These are phyloP conservation scores for Somion occarium DNA, from an alignment of 1,284 basidiomycete species.

Conservation along the genomic window DNA sequence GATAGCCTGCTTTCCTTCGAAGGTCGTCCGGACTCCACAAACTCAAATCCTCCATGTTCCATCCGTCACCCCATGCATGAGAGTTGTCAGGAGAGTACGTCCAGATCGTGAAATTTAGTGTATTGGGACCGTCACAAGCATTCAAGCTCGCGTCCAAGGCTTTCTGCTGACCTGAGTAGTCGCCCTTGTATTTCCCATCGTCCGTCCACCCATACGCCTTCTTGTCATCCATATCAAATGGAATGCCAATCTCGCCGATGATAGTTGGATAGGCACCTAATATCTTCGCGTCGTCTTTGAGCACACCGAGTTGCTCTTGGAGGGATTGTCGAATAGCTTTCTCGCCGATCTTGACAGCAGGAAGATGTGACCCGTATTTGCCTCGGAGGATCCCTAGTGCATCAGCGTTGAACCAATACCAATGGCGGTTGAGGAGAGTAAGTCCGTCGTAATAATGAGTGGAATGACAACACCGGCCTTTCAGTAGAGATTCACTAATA, in stretches of 20 bases:
- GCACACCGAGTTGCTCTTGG: slow-evolving; percentile 78
- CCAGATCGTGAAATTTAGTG: slow-evolving; percentile 87
- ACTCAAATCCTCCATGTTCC: slow-evolving; percentile 96
- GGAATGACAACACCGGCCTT: slow-evolving; percentile 74
- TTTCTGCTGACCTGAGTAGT: slow-evolving; percentile 77
- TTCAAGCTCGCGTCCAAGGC: slow-evolving; percentile 93
- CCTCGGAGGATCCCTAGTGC: slow-evolving; percentile 87
- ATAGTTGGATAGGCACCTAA: slow-evolving; percentile 84
- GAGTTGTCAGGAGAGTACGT: slow-evolving; percentile 79
- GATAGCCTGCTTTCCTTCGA: slow-evolving; percentile 26
- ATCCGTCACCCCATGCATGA: slow-evolving; percentile 91
- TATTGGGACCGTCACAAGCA: slow-evolving; percentile 82
- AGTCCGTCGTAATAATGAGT: slow-evolving; percentile 96
- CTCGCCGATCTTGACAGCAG: slow-evolving; percentile 77
- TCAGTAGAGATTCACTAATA: slow-evolving; percentile 56
- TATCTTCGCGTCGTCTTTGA: slow-evolving; percentile 69
- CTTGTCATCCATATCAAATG: slow-evolving; percentile 88
- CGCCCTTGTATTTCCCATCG: slow-evolving; percentile 69
- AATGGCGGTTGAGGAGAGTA: slow-evolving; percentile 78
- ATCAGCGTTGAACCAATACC: slow-evolving; percentile 98
- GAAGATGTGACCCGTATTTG: slow-evolving; percentile 72
- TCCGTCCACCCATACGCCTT: slow-evolving; percentile 82
- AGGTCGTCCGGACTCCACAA: slow-evolving; percentile 83
- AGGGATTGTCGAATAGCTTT: slow-evolving; percentile 78
- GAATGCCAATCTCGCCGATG: slow-evolving; percentile 95